Conservation (phyloP, 192 early-diverging fungal species). For the Chytriomyces sp. region DNA sequence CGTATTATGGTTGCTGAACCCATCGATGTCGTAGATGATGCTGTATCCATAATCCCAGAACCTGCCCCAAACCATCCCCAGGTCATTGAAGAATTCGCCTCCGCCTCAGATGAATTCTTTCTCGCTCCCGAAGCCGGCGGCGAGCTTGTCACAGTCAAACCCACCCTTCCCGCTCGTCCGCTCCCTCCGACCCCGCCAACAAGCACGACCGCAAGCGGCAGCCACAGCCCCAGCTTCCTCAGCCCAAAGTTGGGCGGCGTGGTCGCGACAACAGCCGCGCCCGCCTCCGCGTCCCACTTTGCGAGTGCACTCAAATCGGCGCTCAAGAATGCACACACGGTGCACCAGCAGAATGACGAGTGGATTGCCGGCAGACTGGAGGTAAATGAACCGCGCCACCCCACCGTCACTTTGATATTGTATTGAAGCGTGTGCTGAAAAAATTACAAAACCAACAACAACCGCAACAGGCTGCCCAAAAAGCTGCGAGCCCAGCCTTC, state of each 20-base stretch:
- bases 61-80: no score
- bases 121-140: no score
- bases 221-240: background rate
- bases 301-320: background rate
- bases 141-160: background rate
- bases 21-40: no score
- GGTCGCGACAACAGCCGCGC: background rate
- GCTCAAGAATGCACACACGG: background rate
- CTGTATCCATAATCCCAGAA: no score
- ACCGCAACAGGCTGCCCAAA: background rate
- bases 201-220: background rate
- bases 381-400: no score
- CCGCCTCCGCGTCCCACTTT: background rate
- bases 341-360: background rate
- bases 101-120: no score
- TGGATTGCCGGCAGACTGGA: background rate
- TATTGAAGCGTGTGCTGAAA: no score
- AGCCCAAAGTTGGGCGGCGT: no score
- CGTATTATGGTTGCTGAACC: no score
- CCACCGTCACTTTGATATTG: no score
- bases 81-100: no score
- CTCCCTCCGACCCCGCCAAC: background rate
- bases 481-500: background rate
- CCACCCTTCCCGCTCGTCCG: background rate
- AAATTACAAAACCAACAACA: no score